These are phyloP conservation scores for Podila epicladia DNA, from an alignment of 192 early-diverging fungal genomes.

Conservation along the genomic window DNA sequence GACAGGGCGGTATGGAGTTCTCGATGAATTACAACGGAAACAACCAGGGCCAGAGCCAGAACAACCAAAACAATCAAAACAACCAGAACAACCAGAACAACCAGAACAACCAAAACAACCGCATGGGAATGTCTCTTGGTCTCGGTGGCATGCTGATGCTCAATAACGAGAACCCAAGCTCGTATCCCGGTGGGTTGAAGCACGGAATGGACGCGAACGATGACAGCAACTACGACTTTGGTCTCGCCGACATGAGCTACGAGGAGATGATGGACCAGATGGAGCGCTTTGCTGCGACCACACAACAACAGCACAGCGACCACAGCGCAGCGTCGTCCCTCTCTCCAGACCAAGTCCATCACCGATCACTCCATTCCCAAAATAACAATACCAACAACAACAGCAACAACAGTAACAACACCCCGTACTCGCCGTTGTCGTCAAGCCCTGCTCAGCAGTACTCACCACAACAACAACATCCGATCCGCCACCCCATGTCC, in stretches of 20 bases:
- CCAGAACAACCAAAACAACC: conserved; percentile 1
- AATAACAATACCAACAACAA: conserved; percentile 11
- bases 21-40: background rate
- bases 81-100: background rate
- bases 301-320: conserved; percentile 4
- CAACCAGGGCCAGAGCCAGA: background rate
- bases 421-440: background rate
- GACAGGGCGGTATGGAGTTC: too few relatives aligned
- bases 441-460: background rate
- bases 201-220: conserved; percentile 16
- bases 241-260: conserved; percentile 22
- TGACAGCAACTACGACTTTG: conserved; percentile 8
- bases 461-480: conserved; percentile 8
- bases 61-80: background rate
- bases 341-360: conserved; percentile 36
- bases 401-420: conserved; percentile 9
- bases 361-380: background rate
- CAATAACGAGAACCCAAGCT: conserved; percentile 4
- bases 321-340: conserved; percentile 30
- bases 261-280: conserved; percentile 38
- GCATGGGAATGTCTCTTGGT: conserved; percentile 20
- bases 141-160: conserved; percentile 34
- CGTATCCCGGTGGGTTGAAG: background rate
- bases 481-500: background rate
- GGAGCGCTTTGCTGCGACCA: background rate